phyloP scores from a whole-genome alignment of 805 yeast species.

The Sungouiozyma intestinalis region DNA sequence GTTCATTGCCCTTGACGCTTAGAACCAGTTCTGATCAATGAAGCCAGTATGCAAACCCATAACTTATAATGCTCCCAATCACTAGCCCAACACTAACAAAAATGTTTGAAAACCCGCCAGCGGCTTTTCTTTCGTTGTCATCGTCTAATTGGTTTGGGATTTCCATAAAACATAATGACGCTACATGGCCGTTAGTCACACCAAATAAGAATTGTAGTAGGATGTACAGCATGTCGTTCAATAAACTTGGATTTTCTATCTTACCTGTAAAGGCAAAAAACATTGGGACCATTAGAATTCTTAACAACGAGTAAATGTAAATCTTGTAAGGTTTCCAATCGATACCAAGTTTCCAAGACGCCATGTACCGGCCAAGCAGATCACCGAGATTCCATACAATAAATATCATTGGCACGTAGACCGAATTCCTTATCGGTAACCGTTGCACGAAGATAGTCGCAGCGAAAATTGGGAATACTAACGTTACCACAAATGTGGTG shows the following conservation, averaged over 20 bases:
- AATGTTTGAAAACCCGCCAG: slow-evolving; percentile 86
- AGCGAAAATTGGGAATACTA: slow-evolving; percentile 84
- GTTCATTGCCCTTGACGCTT: not conserved
- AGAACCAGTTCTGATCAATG: not conserved
- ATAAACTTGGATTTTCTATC: slow-evolving; percentile 11
- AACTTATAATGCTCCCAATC: slow-evolving; percentile 68
- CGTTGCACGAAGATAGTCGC: slow-evolving; percentile 45
- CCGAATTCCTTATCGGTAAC: slow-evolving; percentile 23
- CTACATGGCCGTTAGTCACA: slow-evolving; percentile 74
- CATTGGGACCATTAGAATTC: slow-evolving; percentile 58
- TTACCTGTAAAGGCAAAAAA: slow-evolving; percentile 48
- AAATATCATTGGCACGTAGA: slow-evolving; percentile 68
- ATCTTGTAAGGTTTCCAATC: slow-evolving; percentile 27
- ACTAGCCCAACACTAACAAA: slow-evolving; percentile 72
- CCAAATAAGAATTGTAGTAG: slow-evolving; percentile 72
- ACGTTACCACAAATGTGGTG: slow-evolving; percentile 59
- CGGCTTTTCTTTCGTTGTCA: slow-evolving; percentile 73
- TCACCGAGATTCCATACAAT: slow-evolving; percentile 89
- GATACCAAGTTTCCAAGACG: slow-evolving; percentile 28
- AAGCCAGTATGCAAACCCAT: slow-evolving; percentile 40
- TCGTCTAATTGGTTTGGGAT: slow-evolving; percentile 50
- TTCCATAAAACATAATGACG: slow-evolving; percentile 70
- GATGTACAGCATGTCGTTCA: slow-evolving; percentile 61
- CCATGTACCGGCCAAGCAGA: slow-evolving; percentile 63
- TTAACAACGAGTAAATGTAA: slow-evolving; percentile 42